Evolutionary conservation across 805 yeast species (phyloP).

Genomic region (Metschnikowia picachoensis): DNA sequence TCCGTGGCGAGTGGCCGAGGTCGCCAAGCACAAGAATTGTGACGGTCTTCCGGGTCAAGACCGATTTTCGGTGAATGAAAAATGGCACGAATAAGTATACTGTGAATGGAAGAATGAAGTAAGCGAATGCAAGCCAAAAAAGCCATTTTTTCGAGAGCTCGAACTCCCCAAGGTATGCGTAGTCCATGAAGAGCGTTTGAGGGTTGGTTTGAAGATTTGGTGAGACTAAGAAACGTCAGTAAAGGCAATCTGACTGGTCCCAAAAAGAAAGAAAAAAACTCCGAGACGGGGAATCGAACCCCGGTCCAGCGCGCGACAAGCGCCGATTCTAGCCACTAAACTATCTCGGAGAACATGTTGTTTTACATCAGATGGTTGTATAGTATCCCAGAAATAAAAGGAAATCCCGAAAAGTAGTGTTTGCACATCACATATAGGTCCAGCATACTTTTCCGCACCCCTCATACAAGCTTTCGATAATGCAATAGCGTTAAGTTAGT

Average conservation of each 20-base stretch:
- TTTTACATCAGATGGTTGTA: too few species aligned
- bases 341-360: slow-evolving; percentile 14
- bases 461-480: too few species aligned
- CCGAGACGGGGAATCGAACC: slow-evolving; percentile 23
- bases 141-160: slow-evolving; percentile 28
- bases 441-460: too few species aligned
- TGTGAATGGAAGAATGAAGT: slow-evolving; percentile 43
- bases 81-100: slow-evolving; percentile 41
- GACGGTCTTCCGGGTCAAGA: slow-evolving; percentile 45
- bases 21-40: slow-evolving; percentile 87
- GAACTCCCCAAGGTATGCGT: slow-evolving; percentile 6
- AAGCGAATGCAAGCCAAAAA: slow-evolving; percentile 43
- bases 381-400: too few species aligned
- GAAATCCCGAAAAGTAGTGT: too few species aligned
- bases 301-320: slow-evolving; percentile 24
- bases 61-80: slow-evolving; percentile 22
- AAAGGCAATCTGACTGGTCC: not conserved
- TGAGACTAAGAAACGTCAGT: not conserved
- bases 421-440: too few species aligned
- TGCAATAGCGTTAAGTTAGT: too few species aligned
- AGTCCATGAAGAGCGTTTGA: slow-evolving; percentile 1
- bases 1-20: slow-evolving; percentile 91
- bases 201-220: not conserved
- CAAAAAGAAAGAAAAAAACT: slow-evolving; percentile 3
- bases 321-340: slow-evolving; percentile 23